phyloP scores from a whole-genome alignment of 192 early-diverging fungal genomes.

The Backusella luteola region DNA sequence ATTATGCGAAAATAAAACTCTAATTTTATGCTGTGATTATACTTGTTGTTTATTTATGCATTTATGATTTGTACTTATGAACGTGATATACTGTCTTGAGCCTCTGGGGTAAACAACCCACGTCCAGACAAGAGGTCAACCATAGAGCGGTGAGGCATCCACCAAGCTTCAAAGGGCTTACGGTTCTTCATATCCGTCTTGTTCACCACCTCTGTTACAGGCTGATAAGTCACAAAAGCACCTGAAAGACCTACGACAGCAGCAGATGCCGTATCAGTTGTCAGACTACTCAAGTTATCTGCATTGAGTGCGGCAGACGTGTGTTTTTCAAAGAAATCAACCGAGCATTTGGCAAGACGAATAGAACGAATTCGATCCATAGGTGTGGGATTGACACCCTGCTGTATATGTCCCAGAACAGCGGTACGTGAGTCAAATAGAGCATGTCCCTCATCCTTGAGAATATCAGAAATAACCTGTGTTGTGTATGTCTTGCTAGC shows the following conservation, averaged over 20 bases:
- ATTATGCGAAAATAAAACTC: not conserved
- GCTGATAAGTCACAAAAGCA: constrained; percentile 69
- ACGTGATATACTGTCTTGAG: not conserved
- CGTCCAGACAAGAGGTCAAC: constrained; percentile 65
- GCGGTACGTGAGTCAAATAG: constrained; percentile 90
- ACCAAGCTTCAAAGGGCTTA: constrained; percentile 66
- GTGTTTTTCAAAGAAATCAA: constrained; percentile 81
- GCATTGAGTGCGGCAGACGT: constrained; percentile 44
- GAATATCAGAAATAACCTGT: constrained; percentile 82
- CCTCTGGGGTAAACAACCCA: constrained; percentile 35
- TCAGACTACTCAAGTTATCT: constrained; percentile 50
- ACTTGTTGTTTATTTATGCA: not conserved
- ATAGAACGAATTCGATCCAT: constrained; percentile 91
- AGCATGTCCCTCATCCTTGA: constrained; percentile 83
- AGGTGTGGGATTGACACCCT: constrained; percentile 89
- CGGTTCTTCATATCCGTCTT: constrained; percentile 81
- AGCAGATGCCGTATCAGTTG: constrained; percentile 56
- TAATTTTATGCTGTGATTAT: not conserved
- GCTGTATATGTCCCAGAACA: constrained; percentile 93
- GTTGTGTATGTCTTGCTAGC: constrained; percentile 86
- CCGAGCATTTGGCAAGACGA: constrained; percentile 76
- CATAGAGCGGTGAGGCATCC: constrained; percentile 58
- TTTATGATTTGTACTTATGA: not conserved
- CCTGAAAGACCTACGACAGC: constrained; percentile 84
- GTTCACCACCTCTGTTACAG: constrained; percentile 58